Base-by-base conservation (phyloP, 2,329 filamentous ascomycete genomes). In the Beauveria rudraprayagi region DNA sequence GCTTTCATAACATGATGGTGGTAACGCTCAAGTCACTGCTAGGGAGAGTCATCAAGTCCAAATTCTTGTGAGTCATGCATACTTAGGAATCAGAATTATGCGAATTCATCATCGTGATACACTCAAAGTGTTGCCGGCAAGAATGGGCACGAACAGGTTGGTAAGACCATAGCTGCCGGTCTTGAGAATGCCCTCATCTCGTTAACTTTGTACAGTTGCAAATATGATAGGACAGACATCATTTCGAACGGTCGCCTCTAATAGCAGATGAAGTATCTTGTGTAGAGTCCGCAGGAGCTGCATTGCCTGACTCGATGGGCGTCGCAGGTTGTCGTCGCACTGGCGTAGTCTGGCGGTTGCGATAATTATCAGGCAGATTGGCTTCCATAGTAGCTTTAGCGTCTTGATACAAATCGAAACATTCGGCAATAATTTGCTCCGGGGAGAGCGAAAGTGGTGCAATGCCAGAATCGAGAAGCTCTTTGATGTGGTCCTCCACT, bases 401-500 rank as follows among this genome's bases (percentile, higher is more conserved):
- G 10, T 72, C 70, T 28, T 76, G 72, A 65, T 76, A 81, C 52
- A 71, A 69, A 37, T 76, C 72, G 63, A 77, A 83, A 64, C 79
- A 82, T 50, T 76, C 73, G 14, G 75, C 75, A 51, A 83, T 70
- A 3, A 77, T 73, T 51, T 82, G 78, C 61, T 80, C 77, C 24
- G 78, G 71, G 14, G 73, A 71, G 56, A 77, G 71, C 41, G 73
- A 70, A 9, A 70, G 72, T 3, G 75, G 76, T 22, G 79, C 75
- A 26, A 83, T 73, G 41, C 75, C 72, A 1, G 76, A 78, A 63
- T 81, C 77, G 43, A 83, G 73, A 5, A 83, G 69, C 63, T 78
- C 74, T 66, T 78, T 79, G 66, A 83, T 73, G 65, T 77, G 73
- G 62, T 82, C 78, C 64, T 82, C 79, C 30, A 82, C 71, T 44